Base-by-base conservation (phyloP, 139 green algal species). In the Micractinium conductrix region DNA sequence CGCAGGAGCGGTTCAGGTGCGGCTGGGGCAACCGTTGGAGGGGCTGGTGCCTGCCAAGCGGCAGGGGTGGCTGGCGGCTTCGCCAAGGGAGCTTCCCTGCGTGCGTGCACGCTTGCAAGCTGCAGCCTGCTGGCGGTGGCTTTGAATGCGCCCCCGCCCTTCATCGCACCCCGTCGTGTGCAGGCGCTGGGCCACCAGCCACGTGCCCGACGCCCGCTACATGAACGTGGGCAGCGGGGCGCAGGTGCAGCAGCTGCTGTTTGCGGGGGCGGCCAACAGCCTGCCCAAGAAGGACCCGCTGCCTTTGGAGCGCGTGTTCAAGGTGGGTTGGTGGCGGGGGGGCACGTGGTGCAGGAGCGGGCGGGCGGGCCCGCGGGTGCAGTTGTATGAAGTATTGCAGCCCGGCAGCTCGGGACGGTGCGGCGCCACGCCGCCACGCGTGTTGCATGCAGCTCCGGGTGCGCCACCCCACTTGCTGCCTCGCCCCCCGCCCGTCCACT, bases 241-340 rank as follows among this genome's bases (percentile, higher is more conserved):
- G 50, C 92, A 97, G 91, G 93, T 98, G 68, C 80, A 90, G 65
- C 92, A 94, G 89, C 88, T 98, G 79, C 88, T 98, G 43, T 98
- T 96, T 85, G 92, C 93, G 19, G 94, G 95, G 19, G 82, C 86
- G 3, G 28, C 42, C 24, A 93, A 94, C 78, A 62, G 26, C 19
- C 24, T 87, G 33, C 60, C 33, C 37, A 79, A 88, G 16, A 91
- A 91, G 71, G 76, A 63, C 24, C 44, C 73, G 9, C 60, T 92
- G 84, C 84, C 81, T 22, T 37, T 86, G 74, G 76, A 78, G 58
- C 84, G 90, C 19, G 79, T 81, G 6, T 93, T 93, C 82, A 93
- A 93, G 87, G 90, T 89, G 37, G 74, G 72, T 4, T 35, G 48
- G 4, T 21, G 74, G 74, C 19, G 37, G 74, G 7, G 45, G n/a